Conservation (phyloP, 2,329 filamentous ascomycete species). For the Ceratocystiopsis sp. region DNA sequence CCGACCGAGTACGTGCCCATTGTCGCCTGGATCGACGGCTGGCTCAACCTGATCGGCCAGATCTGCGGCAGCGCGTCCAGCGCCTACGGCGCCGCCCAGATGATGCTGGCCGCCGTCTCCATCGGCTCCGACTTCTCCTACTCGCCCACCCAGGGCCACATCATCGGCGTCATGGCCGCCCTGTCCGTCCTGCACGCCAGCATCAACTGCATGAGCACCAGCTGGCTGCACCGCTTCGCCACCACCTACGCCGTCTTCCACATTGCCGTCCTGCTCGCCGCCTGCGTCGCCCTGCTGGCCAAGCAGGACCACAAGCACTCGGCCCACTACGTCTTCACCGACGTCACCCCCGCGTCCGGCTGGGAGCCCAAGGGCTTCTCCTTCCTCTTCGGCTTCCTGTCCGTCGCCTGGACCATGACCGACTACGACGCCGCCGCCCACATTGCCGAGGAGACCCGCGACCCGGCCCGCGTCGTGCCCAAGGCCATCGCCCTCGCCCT, state of each 20-base stretch:
- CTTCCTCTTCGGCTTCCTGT: constrained; percentile 43
- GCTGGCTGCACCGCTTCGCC: constrained; percentile 41
- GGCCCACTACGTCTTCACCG: constrained; percentile 35
- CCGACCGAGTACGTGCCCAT: constrained; percentile 28
- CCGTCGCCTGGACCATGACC: constrained; percentile 45
- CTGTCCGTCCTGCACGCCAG: constrained; percentile 32
- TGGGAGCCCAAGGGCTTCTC: constrained; percentile 37
- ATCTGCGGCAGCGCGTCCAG: constrained; percentile 36
- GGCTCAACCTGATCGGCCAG: constrained; percentile 34
- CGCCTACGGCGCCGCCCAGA: constrained; percentile 38
- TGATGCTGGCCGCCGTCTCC: constrained; percentile 37
- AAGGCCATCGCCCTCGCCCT: constrained; percentile 38
- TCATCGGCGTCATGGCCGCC: constrained; percentile 37
- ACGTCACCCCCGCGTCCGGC: constrained; percentile 31
- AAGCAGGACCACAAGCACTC: constrained; percentile 32
- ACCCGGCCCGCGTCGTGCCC: constrained; percentile 22
- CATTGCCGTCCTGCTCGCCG: constrained; percentile 31
- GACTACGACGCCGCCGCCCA: constrained; percentile 17
- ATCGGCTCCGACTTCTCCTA: constrained; percentile 31
- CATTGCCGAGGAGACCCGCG: constrained; percentile 30
- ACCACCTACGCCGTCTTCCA: constrained; percentile 41
- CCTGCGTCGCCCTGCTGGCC: constrained; percentile 31
- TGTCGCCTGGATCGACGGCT: constrained; percentile 31
- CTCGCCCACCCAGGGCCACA: constrained; percentile 25
- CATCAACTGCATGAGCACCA: constrained; percentile 38